Conservation (phyloP, 2,329 filamentous ascomycete species). For the Cordyceps cateniannulata region DNA sequence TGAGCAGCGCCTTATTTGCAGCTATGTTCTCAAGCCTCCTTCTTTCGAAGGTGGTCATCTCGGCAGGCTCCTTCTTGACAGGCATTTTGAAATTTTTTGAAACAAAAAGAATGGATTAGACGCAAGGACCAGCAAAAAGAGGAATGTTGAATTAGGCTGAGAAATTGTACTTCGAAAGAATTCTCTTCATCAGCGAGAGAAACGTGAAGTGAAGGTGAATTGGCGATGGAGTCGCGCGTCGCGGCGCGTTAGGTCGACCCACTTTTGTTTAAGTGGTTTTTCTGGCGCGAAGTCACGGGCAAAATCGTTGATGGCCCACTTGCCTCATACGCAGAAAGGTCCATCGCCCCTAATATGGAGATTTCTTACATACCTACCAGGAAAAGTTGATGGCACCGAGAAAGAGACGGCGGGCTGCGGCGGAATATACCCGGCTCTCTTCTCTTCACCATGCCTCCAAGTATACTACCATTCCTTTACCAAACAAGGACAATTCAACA, state of each 20-base stretch:
- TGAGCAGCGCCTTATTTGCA: constrained; percentile 73
- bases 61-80: constrained; percentile 34
- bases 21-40: constrained; percentile 81
- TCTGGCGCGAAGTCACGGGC: constrained; percentile 28
- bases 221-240: not conserved
- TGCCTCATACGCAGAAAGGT: not conserved
- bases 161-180: not conserved
- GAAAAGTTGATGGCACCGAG: not conserved
- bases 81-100: constrained; percentile 32
- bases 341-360: not conserved
- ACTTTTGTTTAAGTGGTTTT: constrained; percentile 20
- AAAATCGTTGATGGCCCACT: constrained; percentile 7
- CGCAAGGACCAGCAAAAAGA: not conserved
- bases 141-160: not conserved
- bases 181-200: not conserved
- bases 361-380: not conserved
- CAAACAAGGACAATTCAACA: constrained; percentile 55
- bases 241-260: constrained; percentile 8
- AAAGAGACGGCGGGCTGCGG: not conserved
- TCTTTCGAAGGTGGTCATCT: constrained; percentile 78
- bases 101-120: no score
- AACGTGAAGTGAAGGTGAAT: constrained; percentile 10
- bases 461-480: constrained; percentile 62
- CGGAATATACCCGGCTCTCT: not conserved
- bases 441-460: constrained; percentile 20